Base-by-base conservation (phyloP, 129 eudicot genomes). In the Escallonia herrerae region DNA sequence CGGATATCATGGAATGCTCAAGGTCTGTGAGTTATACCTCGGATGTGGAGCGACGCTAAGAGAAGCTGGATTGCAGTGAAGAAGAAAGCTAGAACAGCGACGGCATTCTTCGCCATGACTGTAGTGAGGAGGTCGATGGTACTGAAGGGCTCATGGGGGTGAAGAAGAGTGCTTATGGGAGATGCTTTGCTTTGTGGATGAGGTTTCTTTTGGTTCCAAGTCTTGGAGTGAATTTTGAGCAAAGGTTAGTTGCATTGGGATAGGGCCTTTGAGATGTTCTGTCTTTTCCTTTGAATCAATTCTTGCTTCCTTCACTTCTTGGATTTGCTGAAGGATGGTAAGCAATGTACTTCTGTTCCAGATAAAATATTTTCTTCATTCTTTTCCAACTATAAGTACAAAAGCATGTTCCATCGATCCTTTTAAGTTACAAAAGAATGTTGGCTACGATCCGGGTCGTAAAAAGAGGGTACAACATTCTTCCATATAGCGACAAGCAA, bases 161-260 rank as follows among this genome's bases (percentile, higher is more conserved):
- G 65, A 58, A 62, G 61, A 72, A 63, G 77, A 70, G 72, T 79
- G 83, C 58, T 51, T 15, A 5, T 46, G 50, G 66, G 85, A 80
- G 89, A 89, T 89, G 75, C 93, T 82, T 88, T 88, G 69, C 96
- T 70, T 88, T 67, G 74, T 59, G 63, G 62, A 51, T 48, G 45
- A 43, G 78, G 43, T 41, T 66, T 65, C 44, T 38, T 61, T 12
- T 42, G 49, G 45, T 67, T 62, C 58, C 65, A 68, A 79, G 72
- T 64, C 68, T 59, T 74, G 77, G 85, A 79, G 86, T 86, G 80
- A 69, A 67, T 39, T 65, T 15, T 62, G 64, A 66, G 91, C 65
- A 69, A 81, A 76, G 72, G 72, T 72, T 54, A 68, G 60, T 73
- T 43, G 7, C 43, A 70, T 8, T 6, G 39, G 58, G 57, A 56